Evolutionary conservation across 2,329 filamentous ascomycete species (phyloP), one percentile per base, ranked within the genome.

Genomic region (Botrytis porri): DNA sequence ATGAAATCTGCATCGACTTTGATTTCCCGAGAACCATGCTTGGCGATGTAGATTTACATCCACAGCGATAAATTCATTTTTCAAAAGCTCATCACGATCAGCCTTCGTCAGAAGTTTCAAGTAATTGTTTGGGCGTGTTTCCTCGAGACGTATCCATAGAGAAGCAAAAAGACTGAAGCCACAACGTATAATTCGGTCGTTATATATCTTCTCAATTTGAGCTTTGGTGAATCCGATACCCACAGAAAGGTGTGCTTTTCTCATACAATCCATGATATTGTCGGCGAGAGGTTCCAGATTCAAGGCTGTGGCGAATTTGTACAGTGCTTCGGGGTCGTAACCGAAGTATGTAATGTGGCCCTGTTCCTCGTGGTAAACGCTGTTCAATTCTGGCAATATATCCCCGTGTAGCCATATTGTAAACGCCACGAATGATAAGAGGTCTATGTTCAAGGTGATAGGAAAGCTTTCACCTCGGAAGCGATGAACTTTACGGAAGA

Each of bases 391-490:
- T 43, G 61, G 61, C 10, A 63, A 9, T 1, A 0, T 12, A 10
- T 63, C 8, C 4, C 9, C 1, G n/a, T 18, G 7, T 3, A 63
- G 8, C 61, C 61, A 63, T 18, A 2, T 5, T 18, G 20, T 10
- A 20, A 63, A n/a, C 10, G n/a, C n/a, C 0, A 2, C 1, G 61
- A 63, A 63, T 6, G 37, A 1, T 29, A 20, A 8, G 16, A 18
- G 1, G 9, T 43, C 25, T 20, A 18, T 1, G 0, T 2, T 1
- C 14, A 57, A 3, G 6, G 2, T 0, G n/a, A 18, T 0, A 18
- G n/a, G n/a, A n/a, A 57, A 57, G 0, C 1, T 2, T 18, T 29
- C 1, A 0, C 0, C 2, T 9, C 14, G 16, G 5, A 62, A n/a
- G 1, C 9, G 0, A 8, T 4, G 22, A n/a, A 41, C 60, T 39